Evolutionary conservation across 2,329 filamentous ascomycete genomes (phyloP), one percentile per base, ranked within the genome.

Genomic region (Colletotrichum sp.): DNA sequence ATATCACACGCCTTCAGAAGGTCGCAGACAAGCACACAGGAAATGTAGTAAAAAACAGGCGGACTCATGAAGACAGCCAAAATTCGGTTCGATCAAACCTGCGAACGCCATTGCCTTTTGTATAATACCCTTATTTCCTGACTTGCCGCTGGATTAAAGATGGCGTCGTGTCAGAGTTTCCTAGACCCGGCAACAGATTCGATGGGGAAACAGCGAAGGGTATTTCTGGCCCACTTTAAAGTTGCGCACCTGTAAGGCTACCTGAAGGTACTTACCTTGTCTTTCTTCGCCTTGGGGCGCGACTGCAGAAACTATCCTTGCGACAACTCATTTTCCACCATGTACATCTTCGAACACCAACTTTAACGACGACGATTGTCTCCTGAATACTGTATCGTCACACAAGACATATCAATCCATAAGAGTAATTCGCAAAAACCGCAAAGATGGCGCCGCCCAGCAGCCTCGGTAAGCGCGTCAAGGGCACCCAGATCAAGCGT

Each of bases 401-500:
- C 59, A 26, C 64, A 57, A 52, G 49, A 34, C 26, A 62, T 68
- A 57, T 39, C 28, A 21, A 65, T 71, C 30, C n/a, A 32, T 13
- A 16, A 13, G 24, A 21, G 21, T 39, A 13, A 24, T n/a, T 39
- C 26, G 16, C 44, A 2, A 30, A 15, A 34, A 16, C 12, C 15
- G 18, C 39, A 72, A 76, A 72, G 71, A 93, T 93, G 92, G 91
- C 91, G 71, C 92, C 91, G 18, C 88, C 90, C 15, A 89, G 89
- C 79, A 87, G 87, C 78, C 85, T 89, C 26, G 90, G 90, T 74
- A 93, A 93, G 84, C 92, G 92, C 82, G 89, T 92, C 79, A 93
- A 94, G 82, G 90, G 92, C 81, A 89, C 90, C 67, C 90, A 95
- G 86, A 87, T 93, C 77, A 90, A 87, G 79, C 90, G 92, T 15